phyloP scores from a whole-genome alignment of 129 eudicot species.

The Heracleum sosnowskyi region DNA sequence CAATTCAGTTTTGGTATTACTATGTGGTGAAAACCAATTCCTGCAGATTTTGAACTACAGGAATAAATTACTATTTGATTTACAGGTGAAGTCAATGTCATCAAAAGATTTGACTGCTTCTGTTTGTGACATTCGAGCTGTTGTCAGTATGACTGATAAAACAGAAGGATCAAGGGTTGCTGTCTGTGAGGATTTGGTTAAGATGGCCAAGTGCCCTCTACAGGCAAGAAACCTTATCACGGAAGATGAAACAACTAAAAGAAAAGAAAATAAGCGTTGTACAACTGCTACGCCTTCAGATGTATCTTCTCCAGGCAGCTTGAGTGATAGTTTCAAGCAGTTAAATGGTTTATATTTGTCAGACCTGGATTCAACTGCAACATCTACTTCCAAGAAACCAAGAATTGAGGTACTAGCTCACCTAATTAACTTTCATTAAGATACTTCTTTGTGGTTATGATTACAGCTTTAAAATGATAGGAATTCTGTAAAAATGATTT shows the following conservation, averaged over 20 bases:
- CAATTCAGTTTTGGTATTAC: neutral
- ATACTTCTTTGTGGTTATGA: neutral
- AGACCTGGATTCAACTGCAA: conserved; percentile 80
- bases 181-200: conserved; percentile 91
- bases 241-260: conserved; percentile 67
- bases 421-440: neutral
- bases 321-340: conserved; percentile 57
- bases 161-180: conserved; percentile 95
- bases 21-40: neutral
- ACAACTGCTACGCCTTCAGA: conserved; percentile 85
- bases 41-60: neutral
- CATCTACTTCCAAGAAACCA: conserved; percentile 70
- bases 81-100: conserved; percentile 68
- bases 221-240: conserved; percentile 69
- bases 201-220: conserved; percentile 86
- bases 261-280: conserved; percentile 71
- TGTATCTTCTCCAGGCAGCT: conserved; percentile 66
- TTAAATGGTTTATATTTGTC: conserved; percentile 43
- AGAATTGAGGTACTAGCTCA: conserved; percentile 48
- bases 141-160: conserved; percentile 86
- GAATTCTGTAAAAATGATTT: conserved; percentile 51
- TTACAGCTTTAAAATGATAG: conserved; percentile 31
- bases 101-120: conserved; percentile 58
- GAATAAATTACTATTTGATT: neutral
- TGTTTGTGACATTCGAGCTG: conserved; percentile 79